Percentiles rank a stretch among this genome's conserved stretches.
These are phyloP conservation scores for Gossypium schwendimanii DNA, from an alignment of 441 rosid genomes.

Conservation along the genomic window DNA sequence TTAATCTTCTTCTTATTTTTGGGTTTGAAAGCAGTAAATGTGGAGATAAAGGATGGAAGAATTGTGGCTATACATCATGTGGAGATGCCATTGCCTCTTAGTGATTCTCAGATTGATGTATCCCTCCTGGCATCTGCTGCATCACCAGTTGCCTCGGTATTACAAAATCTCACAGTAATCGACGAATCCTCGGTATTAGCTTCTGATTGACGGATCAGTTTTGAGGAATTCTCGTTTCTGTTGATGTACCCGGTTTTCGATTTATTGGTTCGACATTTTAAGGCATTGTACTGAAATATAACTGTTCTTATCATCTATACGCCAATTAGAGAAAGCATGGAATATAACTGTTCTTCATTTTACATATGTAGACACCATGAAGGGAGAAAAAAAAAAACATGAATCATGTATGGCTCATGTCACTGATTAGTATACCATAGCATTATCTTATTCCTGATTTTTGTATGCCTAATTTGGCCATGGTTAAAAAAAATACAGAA, in stretches of 20 bases:
- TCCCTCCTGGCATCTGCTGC: slow-evolving; percentile 38
- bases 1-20: background rate
- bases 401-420: background rate
- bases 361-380: background rate
- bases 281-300: background rate
- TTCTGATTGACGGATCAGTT: background rate
- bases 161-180: slow-evolving; percentile 24
- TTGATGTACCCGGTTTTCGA: background rate
- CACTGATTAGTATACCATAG: background rate
- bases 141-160: slow-evolving; percentile 28
- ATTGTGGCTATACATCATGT: slow-evolving; percentile 24
- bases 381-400: background rate
- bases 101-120: slow-evolving; percentile 31
- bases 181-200: background rate
- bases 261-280: background rate
- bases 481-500: background rate
- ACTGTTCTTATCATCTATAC: background rate
- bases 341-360: background rate
- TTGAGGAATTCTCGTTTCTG: background rate
- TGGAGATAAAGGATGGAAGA: slow-evolving; percentile 37
- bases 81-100: slow-evolving; percentile 21
- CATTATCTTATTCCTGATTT: background rate
- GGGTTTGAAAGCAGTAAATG: slow-evolving; percentile 24
- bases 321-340: background rate
- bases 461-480: background rate